Evolutionary conservation across 2,329 filamentous ascomycete species (phyloP).

Genomic region (Chaetomium sp.): DNA sequence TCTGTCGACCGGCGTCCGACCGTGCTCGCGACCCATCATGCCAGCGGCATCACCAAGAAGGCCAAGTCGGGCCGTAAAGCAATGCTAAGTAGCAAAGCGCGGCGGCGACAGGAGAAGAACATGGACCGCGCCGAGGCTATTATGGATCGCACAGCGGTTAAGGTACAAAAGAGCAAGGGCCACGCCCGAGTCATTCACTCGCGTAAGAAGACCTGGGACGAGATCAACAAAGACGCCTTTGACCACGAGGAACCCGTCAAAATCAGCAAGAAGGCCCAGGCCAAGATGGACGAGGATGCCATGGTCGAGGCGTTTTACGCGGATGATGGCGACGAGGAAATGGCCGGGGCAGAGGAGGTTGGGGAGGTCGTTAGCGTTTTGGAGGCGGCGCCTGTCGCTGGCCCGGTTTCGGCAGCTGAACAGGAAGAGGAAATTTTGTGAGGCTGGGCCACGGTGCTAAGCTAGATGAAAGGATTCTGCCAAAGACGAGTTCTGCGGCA

Average conservation of each 20-base stretch:
- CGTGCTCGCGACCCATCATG: conserved; percentile 62
- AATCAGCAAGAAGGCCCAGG: conserved; percentile 13
- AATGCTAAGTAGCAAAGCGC: conserved; percentile 49
- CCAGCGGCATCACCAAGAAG: conserved; percentile 63
- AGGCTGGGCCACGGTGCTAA: background rate
- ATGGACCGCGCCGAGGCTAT: conserved; percentile 55
- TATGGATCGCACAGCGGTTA: conserved; percentile 45
- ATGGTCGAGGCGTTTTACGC: conserved; percentile 19
- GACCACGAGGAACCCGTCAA: conserved; percentile 7
- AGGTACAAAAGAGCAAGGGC: conserved; percentile 22
- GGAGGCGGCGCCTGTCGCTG: background rate
- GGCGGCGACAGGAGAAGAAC: conserved; percentile 49
- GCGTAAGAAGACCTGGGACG: conserved; percentile 23
- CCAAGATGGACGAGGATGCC: conserved; percentile 22
- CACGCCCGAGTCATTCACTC: conserved; percentile 20
- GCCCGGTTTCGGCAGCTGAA: background rate
- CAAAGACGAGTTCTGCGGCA: no score
- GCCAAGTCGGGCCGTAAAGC: conserved; percentile 49
- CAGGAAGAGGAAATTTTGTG: conserved; percentile 19
- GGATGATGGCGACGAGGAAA: conserved; percentile 31
- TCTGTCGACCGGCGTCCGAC: conserved; percentile 51
- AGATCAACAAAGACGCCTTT: conserved; percentile 20
- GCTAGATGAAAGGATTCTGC: no score
- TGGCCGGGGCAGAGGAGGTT: conserved; percentile 25
- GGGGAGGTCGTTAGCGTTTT: background rate